Percentiles rank a stretch among this genome's conserved stretches.
These are phyloP conservation scores for Vachellia pachyceras DNA, from an alignment of 306 rosid species.

Conservation along the genomic window DNA sequence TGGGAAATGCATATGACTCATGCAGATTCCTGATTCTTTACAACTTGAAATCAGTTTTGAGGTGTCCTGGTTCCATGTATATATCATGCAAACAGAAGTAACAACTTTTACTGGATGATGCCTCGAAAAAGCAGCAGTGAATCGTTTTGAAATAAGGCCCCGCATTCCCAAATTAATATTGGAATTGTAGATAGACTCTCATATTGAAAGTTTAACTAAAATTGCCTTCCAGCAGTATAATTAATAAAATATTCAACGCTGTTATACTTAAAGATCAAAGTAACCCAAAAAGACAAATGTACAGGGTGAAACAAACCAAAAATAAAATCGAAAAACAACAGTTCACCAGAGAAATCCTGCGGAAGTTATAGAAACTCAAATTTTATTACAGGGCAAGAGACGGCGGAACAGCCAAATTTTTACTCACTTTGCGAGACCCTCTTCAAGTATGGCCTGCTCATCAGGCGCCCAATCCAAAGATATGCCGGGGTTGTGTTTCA, in stretches of 20 bases:
- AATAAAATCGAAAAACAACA: background rate
- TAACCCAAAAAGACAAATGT: conserved; percentile 13
- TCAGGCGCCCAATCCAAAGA: conserved; percentile 85
- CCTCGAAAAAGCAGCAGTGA: conserved; percentile 6
- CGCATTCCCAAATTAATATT: background rate
- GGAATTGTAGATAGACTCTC: conserved; percentile 6
- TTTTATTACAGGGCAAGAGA: background rate
- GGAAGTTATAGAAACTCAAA: background rate
- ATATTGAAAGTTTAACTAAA: conserved; percentile 14
- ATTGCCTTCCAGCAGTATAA: background rate
- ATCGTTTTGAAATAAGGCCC: conserved; percentile 9
- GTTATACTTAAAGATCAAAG: background rate
- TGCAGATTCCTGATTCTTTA: background rate
- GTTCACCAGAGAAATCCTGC: background rate
- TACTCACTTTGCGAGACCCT: conserved; percentile 82
- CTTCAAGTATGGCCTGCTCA: conserved; percentile 83
- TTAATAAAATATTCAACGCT: background rate
- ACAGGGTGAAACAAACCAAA: background rate
- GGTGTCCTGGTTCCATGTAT: conserved; percentile 6
- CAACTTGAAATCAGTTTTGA: background rate
- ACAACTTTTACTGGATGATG: conserved; percentile 16
- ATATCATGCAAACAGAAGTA: background rate
- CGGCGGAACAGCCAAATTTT: background rate
- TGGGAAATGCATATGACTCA: background rate
- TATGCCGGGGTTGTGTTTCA: conserved; percentile 96